These are phyloP conservation scores for Dittrichia graveolens DNA, from an alignment of 129 eudicot genomes.

Conservation along the genomic window DNA sequence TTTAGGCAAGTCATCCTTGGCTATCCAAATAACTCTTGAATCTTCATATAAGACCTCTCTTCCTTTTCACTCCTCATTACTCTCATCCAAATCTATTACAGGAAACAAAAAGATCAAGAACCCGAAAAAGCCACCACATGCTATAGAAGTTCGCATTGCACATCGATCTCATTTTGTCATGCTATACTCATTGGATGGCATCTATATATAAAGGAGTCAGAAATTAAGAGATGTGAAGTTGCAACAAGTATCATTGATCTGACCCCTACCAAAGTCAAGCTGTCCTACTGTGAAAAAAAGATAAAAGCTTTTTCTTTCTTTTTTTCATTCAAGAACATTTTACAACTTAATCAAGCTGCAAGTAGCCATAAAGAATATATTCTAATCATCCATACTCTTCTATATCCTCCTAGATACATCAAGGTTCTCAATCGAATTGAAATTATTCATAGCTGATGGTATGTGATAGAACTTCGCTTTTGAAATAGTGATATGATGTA, in stretches of 20 bases:
- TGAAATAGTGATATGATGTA: constrained; percentile 16
- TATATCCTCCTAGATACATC: constrained; percentile 27
- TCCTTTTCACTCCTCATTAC: constrained; percentile 20
- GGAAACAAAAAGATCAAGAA: not conserved
- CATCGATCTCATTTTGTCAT: constrained; percentile 22
- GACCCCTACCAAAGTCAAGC: constrained; percentile 21
- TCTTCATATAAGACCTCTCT: constrained; percentile 60
- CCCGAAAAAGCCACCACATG: not conserved
- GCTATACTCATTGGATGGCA: constrained; percentile 12
- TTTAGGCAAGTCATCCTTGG: constrained; percentile 88
- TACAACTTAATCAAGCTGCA: constrained; percentile 25
- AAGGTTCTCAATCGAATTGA: not conserved
- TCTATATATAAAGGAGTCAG: constrained; percentile 24
- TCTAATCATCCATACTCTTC: not conserved
- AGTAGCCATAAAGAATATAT: constrained; percentile 34
- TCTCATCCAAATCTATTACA: not conserved
- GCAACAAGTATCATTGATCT: constrained; percentile 25
- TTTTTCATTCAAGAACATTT: constrained; percentile 21
- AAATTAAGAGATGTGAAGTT: constrained; percentile 24
- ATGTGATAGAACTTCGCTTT: constrained; percentile 30
- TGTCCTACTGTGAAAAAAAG: constrained; percentile 30
- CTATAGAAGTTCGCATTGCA: constrained; percentile 10
- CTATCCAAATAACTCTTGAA: constrained; percentile 53
- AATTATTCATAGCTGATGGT: constrained; percentile 17
- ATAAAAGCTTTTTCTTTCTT: constrained; percentile 12